Conservation (phyloP, 2,329 filamentous ascomycete genomes). For the Aureobasidium sp. region DNA sequence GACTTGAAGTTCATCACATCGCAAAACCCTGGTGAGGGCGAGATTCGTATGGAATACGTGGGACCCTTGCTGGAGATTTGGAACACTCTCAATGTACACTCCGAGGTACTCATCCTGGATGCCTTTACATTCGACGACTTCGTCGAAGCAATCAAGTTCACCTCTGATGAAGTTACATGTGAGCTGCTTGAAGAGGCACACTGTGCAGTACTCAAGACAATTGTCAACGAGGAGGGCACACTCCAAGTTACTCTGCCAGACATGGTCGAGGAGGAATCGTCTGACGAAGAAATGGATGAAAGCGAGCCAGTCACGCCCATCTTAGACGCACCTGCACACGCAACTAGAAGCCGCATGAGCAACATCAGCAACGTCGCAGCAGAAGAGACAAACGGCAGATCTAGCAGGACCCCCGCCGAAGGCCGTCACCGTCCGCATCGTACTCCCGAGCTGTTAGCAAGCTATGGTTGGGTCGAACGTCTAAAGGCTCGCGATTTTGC, state of each 20-base stretch:
- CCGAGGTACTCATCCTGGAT: slow-evolving; percentile 85
- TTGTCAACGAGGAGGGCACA: slow-evolving; percentile 73
- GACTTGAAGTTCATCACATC: slow-evolving; percentile 59
- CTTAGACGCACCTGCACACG: slow-evolving; percentile 67
- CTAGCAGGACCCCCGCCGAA: slow-evolving; percentile 13
- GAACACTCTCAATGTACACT: slow-evolving; percentile 98
- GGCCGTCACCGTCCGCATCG: slow-evolving; percentile 42
- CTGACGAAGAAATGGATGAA: slow-evolving; percentile 59
- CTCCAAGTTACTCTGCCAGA: slow-evolving; percentile 72
- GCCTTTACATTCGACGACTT: slow-evolving; percentile 98
- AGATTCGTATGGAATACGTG: slow-evolving; percentile 76
- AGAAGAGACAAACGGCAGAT: slow-evolving; percentile 47
- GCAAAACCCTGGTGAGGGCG: slow-evolving; percentile 36
- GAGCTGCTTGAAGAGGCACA: slow-evolving; percentile 86
- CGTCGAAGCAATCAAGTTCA: slow-evolving; percentile 73
- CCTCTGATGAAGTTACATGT: slow-evolving; percentile 64
- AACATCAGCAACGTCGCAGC: slow-evolving; percentile 56
- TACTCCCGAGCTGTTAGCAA: slow-evolving; percentile 65
- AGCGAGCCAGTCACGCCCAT: slow-evolving; percentile 48
- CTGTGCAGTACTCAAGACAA: slow-evolving; percentile 79
- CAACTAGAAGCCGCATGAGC: slow-evolving; percentile 71
- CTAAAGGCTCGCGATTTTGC: slow-evolving; percentile 76
- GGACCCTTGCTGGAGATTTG: slow-evolving; percentile 81
- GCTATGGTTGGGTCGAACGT: slow-evolving; percentile 78
- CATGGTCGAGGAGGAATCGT: slow-evolving; percentile 62